Conservation (phyloP, 768 basidiomycete species). For the Tricholoma flavovirens region DNA sequence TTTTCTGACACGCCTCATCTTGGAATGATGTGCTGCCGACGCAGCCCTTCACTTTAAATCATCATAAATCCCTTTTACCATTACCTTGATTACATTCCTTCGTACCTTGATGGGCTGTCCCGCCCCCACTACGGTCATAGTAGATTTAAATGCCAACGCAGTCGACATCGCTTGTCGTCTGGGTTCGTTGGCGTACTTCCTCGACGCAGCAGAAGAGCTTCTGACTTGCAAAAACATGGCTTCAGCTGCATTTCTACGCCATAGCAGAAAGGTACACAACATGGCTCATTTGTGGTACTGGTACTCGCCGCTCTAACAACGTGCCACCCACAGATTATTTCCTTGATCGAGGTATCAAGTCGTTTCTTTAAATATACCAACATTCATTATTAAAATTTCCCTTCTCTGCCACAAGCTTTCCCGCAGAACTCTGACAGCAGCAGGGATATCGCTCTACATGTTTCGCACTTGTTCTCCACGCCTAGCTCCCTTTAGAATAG, state of each 20-base stretch:
- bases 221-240: slow-evolving; percentile 18
- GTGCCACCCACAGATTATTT: slow-evolving; percentile 35
- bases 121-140: slow-evolving; percentile 4
- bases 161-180: slow-evolving; percentile 24
- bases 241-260: slow-evolving; percentile 20
- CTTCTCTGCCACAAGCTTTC: slow-evolving; percentile 31
- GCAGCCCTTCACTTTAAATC: slow-evolving; percentile 8
- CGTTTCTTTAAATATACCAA: slow-evolving; percentile 2
- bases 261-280: slow-evolving; percentile 28
- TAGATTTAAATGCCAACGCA: slow-evolving; percentile 21
- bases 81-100: slow-evolving; percentile 5
- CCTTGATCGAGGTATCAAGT: slow-evolving; percentile 43
- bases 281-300: background rate
- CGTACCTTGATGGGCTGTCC: slow-evolving; percentile 7
- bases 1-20: slow-evolving; percentile 9
- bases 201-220: slow-evolving; percentile 26
- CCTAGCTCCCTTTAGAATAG: slow-evolving; percentile 36
- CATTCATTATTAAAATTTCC: slow-evolving; percentile 7
- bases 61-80: slow-evolving; percentile 10
- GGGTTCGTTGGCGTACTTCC: slow-evolving; percentile 25
- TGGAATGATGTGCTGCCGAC: slow-evolving; percentile 13
- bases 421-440: slow-evolving; percentile 37
- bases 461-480: slow-evolving; percentile 40
- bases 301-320: slow-evolving; percentile 1
- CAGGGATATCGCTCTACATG: slow-evolving; percentile 37